Base-by-base conservation (phyloP, 2,329 filamentous ascomycete genomes). In the Pestalotiopsis sp. region DNA sequence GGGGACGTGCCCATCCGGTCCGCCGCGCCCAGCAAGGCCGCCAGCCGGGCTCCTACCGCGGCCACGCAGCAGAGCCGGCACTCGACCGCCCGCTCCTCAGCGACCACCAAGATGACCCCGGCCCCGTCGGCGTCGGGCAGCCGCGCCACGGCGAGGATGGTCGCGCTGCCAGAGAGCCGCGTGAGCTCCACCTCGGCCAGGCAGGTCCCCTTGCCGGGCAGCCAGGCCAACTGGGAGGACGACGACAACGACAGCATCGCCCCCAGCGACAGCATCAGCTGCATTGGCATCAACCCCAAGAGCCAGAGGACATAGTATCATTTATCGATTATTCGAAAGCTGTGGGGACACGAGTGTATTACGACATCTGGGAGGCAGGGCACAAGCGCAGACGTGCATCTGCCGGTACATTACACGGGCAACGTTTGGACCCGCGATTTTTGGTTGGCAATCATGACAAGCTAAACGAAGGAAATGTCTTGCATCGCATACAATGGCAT, bases 201-300 rank as follows among this genome's bases (percentile, higher is more conserved):
- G 38, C 9, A 20, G 38, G 38, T 65, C 9, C 64, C 67, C 17
- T 36, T 68, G 57, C 60, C 68, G 1, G 39, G 59, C 36, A 69
- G 67, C 23, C 36, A 61, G 27, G 64, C 36, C 31, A 65, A 78
- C 55, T 82, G 81, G 76, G 83, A 86, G 11, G 83, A 86, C 52
- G 86, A 86, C 52, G 86, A 88, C 71, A 77, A 79, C 65, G 83
- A 81, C 63, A 89, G 86, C 72, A 80, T 91, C 45, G 87, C 84
- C 58, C 88, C 88, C 1, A 86, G 84, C 72, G 88, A 91, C 74
- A 90, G 88, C 73, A 88, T 91, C 67, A 90, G 87, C 75, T 88
- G 86, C 72, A 82, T 90, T n/a, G 88, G 87, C 25, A 82, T 76
- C 70, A 78, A 81, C 57, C 78, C 77, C 4, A 31, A 49, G 36